Percentiles rank a stretch among this genome's conserved stretches.
Conservation (phyloP, 2,329 filamentous ascomycete genomes). For the Sporothrix humicola region DNA sequence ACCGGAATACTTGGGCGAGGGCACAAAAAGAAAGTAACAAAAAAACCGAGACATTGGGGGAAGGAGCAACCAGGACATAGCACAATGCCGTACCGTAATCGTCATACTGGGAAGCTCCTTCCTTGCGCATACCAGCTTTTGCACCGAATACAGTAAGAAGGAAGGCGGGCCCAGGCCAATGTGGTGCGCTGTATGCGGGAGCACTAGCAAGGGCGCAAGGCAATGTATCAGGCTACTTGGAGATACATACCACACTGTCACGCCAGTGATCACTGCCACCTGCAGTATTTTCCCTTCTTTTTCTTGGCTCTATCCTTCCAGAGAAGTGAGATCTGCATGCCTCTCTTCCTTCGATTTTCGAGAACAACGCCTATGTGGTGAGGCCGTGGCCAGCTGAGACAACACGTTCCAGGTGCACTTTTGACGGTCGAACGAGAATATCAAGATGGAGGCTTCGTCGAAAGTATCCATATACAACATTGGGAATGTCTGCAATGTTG, state of each 20-base stretch:
- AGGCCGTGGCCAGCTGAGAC: conserved; percentile 1
- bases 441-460: background rate
- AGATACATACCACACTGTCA: conserved; percentile 11
- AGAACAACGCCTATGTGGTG: conserved; percentile 18
- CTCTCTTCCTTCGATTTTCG: background rate
- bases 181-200: background rate
- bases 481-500: background rate
- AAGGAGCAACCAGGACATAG: background rate
- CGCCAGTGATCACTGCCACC: conserved; percentile 13
- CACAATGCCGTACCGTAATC: background rate
- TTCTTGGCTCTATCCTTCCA: background rate
- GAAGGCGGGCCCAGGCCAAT: background rate
- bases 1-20: background rate
- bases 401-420: background rate
- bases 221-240: conserved; percentile 11
- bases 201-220: background rate
- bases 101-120: conserved; percentile 18
- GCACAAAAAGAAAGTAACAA: background rate
- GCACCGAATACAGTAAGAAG: conserved; percentile 2
- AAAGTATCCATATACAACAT: too few species aligned
- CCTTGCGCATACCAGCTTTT: conserved; percentile 1
- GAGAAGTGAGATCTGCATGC: background rate
- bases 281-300: background rate
- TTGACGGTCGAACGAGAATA: background rate
- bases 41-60: conserved; percentile 15